Evolutionary conservation across 1,284 basidiomycete species (phyloP).

Genomic region (Cutaneotrichosporon sp.): DNA sequence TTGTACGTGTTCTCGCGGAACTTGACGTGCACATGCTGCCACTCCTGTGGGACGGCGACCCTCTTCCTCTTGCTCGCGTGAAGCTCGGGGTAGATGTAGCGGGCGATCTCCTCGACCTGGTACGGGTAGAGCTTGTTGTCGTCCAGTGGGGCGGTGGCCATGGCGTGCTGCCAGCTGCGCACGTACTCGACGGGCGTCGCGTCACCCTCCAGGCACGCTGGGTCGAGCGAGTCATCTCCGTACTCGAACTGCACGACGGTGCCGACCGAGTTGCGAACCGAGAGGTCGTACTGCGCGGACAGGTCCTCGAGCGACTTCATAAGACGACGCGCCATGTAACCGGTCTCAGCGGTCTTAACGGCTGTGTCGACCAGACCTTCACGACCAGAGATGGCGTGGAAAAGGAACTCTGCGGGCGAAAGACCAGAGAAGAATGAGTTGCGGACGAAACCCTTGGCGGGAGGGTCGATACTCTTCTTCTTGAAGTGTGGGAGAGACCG

Average conservation of each 20-base stretch:
- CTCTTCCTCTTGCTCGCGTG: conserved; percentile 15
- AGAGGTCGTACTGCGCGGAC: conserved; percentile 94
- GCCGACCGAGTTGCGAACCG: conserved; percentile 93
- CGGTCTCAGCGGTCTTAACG: conserved; percentile 99
- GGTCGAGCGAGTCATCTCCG: conserved; percentile 96
- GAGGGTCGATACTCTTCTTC: conserved; percentile 96
- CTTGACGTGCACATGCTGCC: conserved; percentile 65
- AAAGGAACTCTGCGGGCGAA: conserved; percentile 94
- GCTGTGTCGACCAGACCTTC: conserved; percentile 99
- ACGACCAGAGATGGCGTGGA: conserved; percentile 98
- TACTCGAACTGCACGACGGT: conserved; percentile 98
- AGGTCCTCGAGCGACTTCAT: conserved; percentile 99
- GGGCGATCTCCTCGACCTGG: conserved; percentile 77
- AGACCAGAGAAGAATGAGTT: conserved; percentile 97
- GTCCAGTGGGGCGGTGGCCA: conserved; percentile 63
- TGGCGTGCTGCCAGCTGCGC: conserved; percentile 84
- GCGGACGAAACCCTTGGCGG: conserved; percentile 96
- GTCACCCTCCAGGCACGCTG: conserved; percentile 92
- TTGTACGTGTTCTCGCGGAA: conserved; percentile 75
- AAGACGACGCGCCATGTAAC: conserved; percentile 97
- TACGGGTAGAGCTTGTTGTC: conserved; percentile 78
- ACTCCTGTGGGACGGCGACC: conserved; percentile 37
- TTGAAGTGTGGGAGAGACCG: conserved; percentile 97
- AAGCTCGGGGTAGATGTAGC: conserved; percentile 56
- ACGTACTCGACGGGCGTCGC: conserved; percentile 88